Percentiles rank a stretch among this genome's conserved stretches.
These are phyloP conservation scores for Lichtheimia ramosa DNA, from an alignment of 371 early-diverging fungal genomes.

Conservation along the genomic window DNA sequence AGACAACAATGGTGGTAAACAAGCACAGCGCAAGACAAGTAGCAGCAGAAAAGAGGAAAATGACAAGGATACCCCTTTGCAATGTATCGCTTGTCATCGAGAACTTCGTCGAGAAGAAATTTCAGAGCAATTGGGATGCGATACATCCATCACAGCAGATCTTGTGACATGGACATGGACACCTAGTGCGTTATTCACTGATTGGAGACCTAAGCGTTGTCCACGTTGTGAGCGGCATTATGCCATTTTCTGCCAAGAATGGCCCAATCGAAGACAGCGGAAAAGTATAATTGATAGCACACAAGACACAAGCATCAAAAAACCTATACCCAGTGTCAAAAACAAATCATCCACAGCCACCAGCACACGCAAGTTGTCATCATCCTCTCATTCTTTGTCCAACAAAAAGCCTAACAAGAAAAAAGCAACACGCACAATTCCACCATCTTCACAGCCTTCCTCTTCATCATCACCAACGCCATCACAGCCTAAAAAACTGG, in stretches of 20 bases:
- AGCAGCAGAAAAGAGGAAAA: too few species aligned
- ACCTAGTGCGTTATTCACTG: slow-evolving; percentile 43
- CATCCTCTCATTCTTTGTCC: not conserved
- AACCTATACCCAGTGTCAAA: not conserved
- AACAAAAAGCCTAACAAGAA: not conserved
- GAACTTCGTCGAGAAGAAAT: slow-evolving; percentile 31
- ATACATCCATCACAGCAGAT: slow-evolving; percentile 32
- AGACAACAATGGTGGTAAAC: not conserved
- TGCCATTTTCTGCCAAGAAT: slow-evolving; percentile 43
- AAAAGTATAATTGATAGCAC: not conserved
- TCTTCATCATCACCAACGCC: too few species aligned
- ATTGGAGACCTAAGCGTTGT: slow-evolving; percentile 45
- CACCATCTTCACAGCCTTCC: too few species aligned
- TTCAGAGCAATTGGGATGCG: slow-evolving; percentile 28
- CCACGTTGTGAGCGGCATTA: slow-evolving; percentile 50
- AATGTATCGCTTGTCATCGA: slow-evolving; percentile 36
- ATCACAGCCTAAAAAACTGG: not conserved
- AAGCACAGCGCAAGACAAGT: not conserved
- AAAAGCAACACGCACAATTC: not conserved
- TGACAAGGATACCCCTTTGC: not conserved
- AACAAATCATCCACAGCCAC: not conserved
- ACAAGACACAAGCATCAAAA: too few species aligned
- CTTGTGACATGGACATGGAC: slow-evolving; percentile 55
- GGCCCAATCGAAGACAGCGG: slow-evolving; percentile 23
- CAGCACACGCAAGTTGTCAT: not conserved